phyloP scores from a whole-genome alignment of 2,329 filamentous ascomycete species.

The Botrytis hyacinthi region DNA sequence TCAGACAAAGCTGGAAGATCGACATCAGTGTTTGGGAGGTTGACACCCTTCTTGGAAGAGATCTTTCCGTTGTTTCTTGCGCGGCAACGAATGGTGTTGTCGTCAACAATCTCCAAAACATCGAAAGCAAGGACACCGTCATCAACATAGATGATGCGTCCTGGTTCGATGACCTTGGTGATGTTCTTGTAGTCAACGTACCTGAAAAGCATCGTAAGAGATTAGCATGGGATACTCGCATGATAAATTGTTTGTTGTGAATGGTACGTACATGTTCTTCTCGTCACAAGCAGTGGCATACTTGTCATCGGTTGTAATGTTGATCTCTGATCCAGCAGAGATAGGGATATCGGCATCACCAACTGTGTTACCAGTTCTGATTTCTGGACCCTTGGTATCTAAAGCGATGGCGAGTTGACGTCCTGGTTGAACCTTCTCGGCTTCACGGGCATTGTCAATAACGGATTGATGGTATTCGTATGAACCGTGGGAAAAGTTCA shows the following conservation, averaged over 20 bases:
- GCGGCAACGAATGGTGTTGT: constrained; percentile 81
- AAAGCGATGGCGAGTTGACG: constrained; percentile 95
- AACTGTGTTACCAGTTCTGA: constrained; percentile 75
- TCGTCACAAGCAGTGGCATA: constrained; percentile 82
- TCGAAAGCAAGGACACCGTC: constrained; percentile 97
- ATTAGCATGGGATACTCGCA: neutral
- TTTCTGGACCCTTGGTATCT: constrained; percentile 79
- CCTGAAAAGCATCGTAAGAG: constrained; percentile 46
- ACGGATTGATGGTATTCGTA: constrained; percentile 99
- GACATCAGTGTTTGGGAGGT: constrained; percentile 97
- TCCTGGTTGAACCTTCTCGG: constrained; percentile 73
- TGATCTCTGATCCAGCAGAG: constrained; percentile 77
- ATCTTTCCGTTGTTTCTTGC: constrained; percentile 98
- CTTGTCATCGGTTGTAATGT: constrained; percentile 94
- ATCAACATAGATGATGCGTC: constrained; percentile 96
- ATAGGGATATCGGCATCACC: constrained; percentile 77
- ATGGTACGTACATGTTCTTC: constrained; percentile 78
- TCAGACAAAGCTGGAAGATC: constrained; percentile 95
- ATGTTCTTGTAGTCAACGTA: constrained; percentile 99
- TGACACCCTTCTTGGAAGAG: constrained; percentile 98
- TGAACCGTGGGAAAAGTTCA: constrained; percentile 97
- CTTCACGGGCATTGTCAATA: constrained; percentile 90
- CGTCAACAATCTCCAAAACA: constrained; percentile 82
- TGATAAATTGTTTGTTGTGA: neutral
- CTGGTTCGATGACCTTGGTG: constrained; percentile 90